Percentiles rank a stretch among this genome's conserved stretches.
Evolutionary conservation across 179 eudicot genomes (phyloP).

Genomic region (Silene vulgaris): DNA sequence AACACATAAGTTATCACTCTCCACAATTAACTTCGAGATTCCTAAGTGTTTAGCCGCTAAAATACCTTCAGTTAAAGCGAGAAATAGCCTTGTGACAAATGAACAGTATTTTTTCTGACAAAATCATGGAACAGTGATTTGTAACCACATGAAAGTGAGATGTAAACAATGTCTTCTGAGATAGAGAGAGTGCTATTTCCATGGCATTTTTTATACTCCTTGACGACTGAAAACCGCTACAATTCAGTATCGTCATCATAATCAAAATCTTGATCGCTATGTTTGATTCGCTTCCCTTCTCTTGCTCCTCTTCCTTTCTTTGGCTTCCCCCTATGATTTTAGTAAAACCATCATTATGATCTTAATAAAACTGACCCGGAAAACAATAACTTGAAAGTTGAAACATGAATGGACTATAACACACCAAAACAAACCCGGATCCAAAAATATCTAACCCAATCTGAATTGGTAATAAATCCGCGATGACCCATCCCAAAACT

Average conservation of each 20-base stretch:
- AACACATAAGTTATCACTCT: too few relatives aligned
- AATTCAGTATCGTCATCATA: constrained; percentile 75
- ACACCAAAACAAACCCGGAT: neutral
- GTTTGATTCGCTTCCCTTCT: constrained; percentile 73
- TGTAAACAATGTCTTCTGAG: too few relatives aligned
- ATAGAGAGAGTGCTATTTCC: too few relatives aligned
- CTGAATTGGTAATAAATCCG: too few relatives aligned
- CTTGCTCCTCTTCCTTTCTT: constrained; percentile 82
- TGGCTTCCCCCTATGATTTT: constrained; percentile 61
- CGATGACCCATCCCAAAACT: neutral
- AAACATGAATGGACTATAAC: neutral
- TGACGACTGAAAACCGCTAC: constrained; percentile 10
- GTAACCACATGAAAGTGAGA: too few relatives aligned
- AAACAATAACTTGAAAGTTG: too few relatives aligned
- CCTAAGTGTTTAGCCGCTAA: too few relatives aligned
- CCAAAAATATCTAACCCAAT: neutral
- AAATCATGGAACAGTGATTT: too few relatives aligned
- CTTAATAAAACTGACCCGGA: too few relatives aligned
- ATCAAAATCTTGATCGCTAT: constrained; percentile 75
- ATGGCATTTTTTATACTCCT: neutral
- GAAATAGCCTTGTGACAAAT: neutral
- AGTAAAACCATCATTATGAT: neutral
- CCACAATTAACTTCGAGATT: too few relatives aligned
- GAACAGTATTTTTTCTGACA: too few relatives aligned
- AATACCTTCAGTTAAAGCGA: too few relatives aligned